Percentiles rank a stretch among this genome's conserved stretches.
Evolutionary conservation across 2,329 filamentous ascomycete species (phyloP).

Genomic region (Lachnellula arida): DNA sequence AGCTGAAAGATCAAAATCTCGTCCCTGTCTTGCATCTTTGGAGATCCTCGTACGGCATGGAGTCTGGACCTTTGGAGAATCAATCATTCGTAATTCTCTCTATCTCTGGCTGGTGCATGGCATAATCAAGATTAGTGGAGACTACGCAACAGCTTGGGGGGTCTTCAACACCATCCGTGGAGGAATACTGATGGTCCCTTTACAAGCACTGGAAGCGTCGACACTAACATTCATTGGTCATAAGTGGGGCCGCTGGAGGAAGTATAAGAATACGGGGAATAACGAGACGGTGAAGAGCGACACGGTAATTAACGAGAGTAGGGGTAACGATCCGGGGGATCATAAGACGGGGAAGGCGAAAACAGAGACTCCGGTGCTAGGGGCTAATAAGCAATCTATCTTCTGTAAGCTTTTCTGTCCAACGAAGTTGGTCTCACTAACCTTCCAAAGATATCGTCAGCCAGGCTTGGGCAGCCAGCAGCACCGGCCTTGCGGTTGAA

Average conservation of each 20-base stretch:
- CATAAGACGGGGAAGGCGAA: too few species aligned
- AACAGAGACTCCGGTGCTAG: too few species aligned
- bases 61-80: constrained; percentile 56
- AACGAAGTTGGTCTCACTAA: neutral
- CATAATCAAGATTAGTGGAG: constrained; percentile 58
- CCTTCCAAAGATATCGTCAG: constrained; percentile 37
- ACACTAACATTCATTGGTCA: constrained; percentile 63
- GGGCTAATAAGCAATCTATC: too few species aligned
- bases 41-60: constrained; percentile 52
- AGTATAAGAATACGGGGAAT: neutral
- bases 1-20: constrained; percentile 26
- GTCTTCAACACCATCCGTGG: constrained; percentile 71
- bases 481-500: constrained; percentile 53
- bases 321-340: neutral
- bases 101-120: constrained; percentile 67
- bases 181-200: constrained; percentile 70
- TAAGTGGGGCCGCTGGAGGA: constrained; percentile 47
- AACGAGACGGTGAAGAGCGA: neutral
- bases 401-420: neutral
- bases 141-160: constrained; percentile 69
- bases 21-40: constrained; percentile 33
- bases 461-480: constrained; percentile 50
- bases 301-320: neutral
- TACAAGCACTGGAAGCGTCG: constrained; percentile 62
- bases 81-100: constrained; percentile 60